Evolutionary conservation across 345 rosid species (phyloP).

Genomic region (Triadica sebifera): DNA sequence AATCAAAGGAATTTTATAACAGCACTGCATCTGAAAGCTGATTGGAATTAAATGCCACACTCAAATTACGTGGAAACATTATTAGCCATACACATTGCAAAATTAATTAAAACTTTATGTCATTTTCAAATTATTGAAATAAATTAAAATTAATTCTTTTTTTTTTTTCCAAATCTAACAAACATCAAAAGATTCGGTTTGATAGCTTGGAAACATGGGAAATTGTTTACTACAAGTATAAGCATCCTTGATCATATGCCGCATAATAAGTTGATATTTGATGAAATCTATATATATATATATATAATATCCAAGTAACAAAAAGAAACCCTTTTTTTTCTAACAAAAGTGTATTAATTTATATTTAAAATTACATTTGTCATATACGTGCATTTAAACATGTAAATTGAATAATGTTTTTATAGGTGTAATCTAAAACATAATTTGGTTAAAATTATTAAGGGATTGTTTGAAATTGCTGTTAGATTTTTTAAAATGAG

Average conservation of each 20-base stretch:
- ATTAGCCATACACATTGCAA: constrained; percentile 21
- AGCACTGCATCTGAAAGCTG: constrained; percentile 15
- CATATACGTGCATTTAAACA: no score
- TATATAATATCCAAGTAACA: neutral
- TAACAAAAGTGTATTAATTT: no score
- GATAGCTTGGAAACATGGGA: constrained; percentile 59
- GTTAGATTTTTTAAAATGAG: no score
- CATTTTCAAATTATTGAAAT: constrained; percentile 29
- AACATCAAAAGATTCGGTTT: constrained; percentile 56
- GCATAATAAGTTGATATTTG: neutral
- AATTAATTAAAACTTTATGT: constrained; percentile 29
- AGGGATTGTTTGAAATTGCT: no score
- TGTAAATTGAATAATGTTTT: no score
- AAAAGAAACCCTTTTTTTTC: no score
- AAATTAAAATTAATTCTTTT: neutral
- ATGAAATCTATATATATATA: neutral
- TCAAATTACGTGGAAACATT: constrained; percentile 20
- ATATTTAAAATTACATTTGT: no score
- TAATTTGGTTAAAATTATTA: no score
- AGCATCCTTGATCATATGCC: constrained; percentile 31
- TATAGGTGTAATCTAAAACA: no score
- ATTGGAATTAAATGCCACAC: constrained; percentile 23
- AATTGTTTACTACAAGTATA: constrained; percentile 73
- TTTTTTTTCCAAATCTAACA: constrained; percentile 3
- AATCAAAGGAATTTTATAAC: constrained; percentile 27